Evolutionary conservation across 768 basidiomycete species (phyloP), one percentile per base, ranked within the genome.

Genomic region (Amanita fuliginea): DNA sequence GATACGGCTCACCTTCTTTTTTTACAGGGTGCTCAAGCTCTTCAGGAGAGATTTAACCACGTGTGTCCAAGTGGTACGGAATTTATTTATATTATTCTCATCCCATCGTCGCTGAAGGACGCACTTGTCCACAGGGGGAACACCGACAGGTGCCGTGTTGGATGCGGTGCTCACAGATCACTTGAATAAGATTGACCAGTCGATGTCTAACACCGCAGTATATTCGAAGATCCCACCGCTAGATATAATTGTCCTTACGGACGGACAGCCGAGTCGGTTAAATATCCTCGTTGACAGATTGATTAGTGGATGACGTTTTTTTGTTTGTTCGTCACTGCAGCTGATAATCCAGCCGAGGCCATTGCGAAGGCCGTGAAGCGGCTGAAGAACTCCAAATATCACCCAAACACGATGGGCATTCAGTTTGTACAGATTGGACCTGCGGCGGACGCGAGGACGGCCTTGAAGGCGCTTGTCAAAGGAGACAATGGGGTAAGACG

Each of bases 341-440:
- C 11, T 36, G 18, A 42, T 10, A 16, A n/a, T 13, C 16, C 34
- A 4, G 51, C 56, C n/a, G 50, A 42, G 26, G 55, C 57, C 6
- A 55, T 65, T 21, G 55, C 51, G 7, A 54, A 44, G 8, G 63
- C 63, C 5, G 62, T 58, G 8, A 49, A 54, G 18, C 55, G 54
- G 3, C 51, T 63, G 53, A 59, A 53, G 24, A 44, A 41, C 18
- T 49, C 47, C 1, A 60, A 56, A 33, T 64, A 67, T 42, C 64
- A 67, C 53, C 64, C 60, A 10, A 67, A 67, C 41, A 58, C 57
- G 39, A 58, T 65, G 34, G 62, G 61, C 6, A 57, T 67, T 10
- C 62, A 67, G 41, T 59, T 67, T 44, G 62, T 65, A 3, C 66
- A 67, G 43, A 64, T 67, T 16, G 66, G 62, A 28, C 51, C 63